Evolutionary conservation across 2,329 filamentous ascomycete species (phyloP), one percentile per base, ranked within the genome.

Genomic region (Aspergillus sp.): DNA sequence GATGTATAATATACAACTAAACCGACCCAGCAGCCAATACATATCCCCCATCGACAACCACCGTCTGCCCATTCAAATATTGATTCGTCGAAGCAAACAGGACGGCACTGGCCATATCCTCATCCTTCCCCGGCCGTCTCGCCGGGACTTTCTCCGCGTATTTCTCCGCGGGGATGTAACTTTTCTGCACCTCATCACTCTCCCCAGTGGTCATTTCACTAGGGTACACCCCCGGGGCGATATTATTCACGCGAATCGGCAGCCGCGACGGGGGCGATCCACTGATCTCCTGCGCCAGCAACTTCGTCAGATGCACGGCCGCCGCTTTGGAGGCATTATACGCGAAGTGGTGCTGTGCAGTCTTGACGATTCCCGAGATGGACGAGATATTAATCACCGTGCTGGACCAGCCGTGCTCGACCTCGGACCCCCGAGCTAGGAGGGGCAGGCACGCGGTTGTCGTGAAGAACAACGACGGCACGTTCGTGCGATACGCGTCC

Each of bases 251-350:
- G 40, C 83, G 69, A 29, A 91, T 61, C 39, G 55, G 58, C 12
- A 70, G 77, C 4, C 77, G 72, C 5, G 19, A 28, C 9, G 7
- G 12, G 4, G 36, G 36, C 55, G 80, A 79, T 53, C 79, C 78
- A 32, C 78, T 75, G 53, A 88, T 73, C 57, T 82, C 76, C n/a
- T 79, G 76, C 7, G 79, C 79, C 61, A 90, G 74, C 60, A 86
- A 77, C 66, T 88, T 88, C 7, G 82, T 81, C 35, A 89, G 66
- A 52, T 88, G 82, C 5, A 83, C 83, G 0, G 82, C 81, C 0
- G 81, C 87, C 1, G 83, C 86, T 69, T 93, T 93, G 50, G 80
- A 83, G 12, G 86, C 79, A 10, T 86, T 86, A 63, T 93, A 93
- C 0, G 82, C 80, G 65, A 83, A 90, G 32, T 88, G 86, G 26